Evolutionary conservation across 176 grass and related monocot genomes (phyloP).

Genomic region (Rhynchospora tenuis): DNA sequence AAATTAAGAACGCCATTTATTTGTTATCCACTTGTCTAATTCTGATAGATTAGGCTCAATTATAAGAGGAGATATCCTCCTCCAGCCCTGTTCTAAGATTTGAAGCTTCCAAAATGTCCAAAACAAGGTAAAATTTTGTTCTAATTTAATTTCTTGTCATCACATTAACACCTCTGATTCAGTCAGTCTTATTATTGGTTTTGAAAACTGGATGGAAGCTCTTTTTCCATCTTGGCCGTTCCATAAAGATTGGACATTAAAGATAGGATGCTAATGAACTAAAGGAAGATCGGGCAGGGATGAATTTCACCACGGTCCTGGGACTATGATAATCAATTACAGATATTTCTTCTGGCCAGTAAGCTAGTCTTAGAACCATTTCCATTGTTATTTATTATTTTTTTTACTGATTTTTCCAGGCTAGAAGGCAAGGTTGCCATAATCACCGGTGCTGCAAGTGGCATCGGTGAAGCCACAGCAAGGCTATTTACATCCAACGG

Average conservation of each 20-base stretch:
- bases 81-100: not conserved
- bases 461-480: conserved; percentile 64
- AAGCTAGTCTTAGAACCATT: too few relatives aligned
- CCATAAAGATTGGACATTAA: not conserved
- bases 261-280: too few relatives aligned
- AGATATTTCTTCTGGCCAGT: not conserved
- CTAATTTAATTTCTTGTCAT: not conserved
- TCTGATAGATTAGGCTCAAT: not conserved
- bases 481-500: conserved; percentile 63
- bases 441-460: conserved; percentile 71
- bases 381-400: not conserved
- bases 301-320: too few relatives aligned
- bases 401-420: conserved; percentile 25
- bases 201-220: not conserved
- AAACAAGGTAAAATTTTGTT: not conserved
- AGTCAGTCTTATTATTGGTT: not conserved
- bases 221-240: not conserved
- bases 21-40: not conserved
- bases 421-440: conserved; percentile 78
- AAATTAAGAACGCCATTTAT: not conserved
- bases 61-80: not conserved
- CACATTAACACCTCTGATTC: not conserved
- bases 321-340: not conserved
- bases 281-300: too few relatives aligned
- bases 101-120: not conserved